Evolutionary conservation across 2,329 filamentous ascomycete species (phyloP).

Genomic region (Myriangium duriaei): DNA sequence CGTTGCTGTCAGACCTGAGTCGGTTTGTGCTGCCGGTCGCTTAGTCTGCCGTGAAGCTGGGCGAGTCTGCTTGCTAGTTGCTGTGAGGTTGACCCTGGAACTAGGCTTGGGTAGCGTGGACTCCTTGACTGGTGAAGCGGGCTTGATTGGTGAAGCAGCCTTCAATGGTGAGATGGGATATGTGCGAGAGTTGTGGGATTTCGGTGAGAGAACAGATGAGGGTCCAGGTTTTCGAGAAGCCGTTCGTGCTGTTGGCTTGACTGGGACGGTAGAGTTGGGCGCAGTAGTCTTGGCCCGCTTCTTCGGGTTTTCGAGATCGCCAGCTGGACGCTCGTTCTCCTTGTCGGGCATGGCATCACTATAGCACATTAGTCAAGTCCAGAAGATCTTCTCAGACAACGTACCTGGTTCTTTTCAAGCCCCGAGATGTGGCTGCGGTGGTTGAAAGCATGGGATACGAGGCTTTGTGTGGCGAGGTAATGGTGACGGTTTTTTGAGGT

Average conservation of each 20-base stretch:
- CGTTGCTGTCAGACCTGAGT: slow-evolving; percentile 18
- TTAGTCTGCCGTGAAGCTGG: slow-evolving; percentile 49
- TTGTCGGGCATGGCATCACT: slow-evolving; percentile 62
- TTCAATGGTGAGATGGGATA: slow-evolving; percentile 44
- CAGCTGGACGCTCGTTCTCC: slow-evolving; percentile 53
- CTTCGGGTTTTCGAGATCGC: slow-evolving; percentile 53
- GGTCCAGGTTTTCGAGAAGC: slow-evolving; percentile 21
- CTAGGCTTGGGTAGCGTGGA: slow-evolving; percentile 48
- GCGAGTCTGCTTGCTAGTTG: slow-evolving; percentile 39
- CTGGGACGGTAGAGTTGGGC: slow-evolving; percentile 16
- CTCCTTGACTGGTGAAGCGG: slow-evolving; percentile 40
- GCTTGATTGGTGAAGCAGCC: slow-evolving; percentile 39
- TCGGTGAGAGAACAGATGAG: slow-evolving; percentile 61
- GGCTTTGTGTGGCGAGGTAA: slow-evolving; percentile 10
- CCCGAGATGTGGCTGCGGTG: slow-evolving; percentile 10
- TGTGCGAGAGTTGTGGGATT: slow-evolving; percentile 67
- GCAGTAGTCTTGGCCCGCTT: slow-evolving; percentile 41
- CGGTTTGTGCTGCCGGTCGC: slow-evolving; percentile 29
- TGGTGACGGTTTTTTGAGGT: slow-evolving; percentile 16
- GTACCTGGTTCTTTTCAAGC: slow-evolving; percentile 23
- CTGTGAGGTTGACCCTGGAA: slow-evolving; percentile 17
- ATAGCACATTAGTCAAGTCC: slow-evolving; percentile 16
- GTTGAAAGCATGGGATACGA: slow-evolving; percentile 3
- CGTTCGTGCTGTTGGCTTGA: slow-evolving; percentile 21
- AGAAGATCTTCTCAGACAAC: slow-evolving; percentile 14